These are phyloP conservation scores for Nyctanthes arbortristis DNA, from an alignment of 257 asterid species.

Conservation along the genomic window DNA sequence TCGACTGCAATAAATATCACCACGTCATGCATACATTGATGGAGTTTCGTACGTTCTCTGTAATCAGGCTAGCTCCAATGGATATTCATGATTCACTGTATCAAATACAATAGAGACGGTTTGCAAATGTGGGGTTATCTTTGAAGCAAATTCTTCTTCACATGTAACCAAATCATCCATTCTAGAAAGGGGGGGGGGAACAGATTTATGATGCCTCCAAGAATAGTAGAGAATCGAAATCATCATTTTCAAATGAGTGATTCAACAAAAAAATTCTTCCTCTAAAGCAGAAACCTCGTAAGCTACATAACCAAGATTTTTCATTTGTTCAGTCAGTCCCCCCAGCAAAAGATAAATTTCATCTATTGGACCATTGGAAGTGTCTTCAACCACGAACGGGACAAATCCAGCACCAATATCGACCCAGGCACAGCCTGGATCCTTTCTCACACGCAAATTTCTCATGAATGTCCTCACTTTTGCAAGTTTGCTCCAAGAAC, in stretches of 20 bases:
- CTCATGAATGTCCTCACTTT: conserved; percentile 71
- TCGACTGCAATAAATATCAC: conserved; percentile 90
- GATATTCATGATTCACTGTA: neutral
- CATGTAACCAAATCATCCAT: neutral
- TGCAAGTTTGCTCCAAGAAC: conserved; percentile 68
- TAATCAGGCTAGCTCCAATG: neutral
- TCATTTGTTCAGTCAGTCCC: conserved; percentile 60
- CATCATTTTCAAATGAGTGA: conserved; percentile 6
- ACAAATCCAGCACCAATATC: conserved; percentile 66
- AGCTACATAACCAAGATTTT: conserved; percentile 45
- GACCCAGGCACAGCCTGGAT: conserved; percentile 81
- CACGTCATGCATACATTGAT: conserved; percentile 92
- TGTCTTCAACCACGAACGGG: conserved; percentile 68
- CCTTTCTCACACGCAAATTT: conserved; percentile 76
- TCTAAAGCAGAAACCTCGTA: conserved; percentile 36
- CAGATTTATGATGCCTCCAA: neutral
- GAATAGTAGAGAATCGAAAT: conserved; percentile 3
- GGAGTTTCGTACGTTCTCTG: conserved; percentile 64
- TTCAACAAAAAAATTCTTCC: conserved; percentile 39
- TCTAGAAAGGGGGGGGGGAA: too few species aligned
- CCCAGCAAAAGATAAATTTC: conserved; percentile 50
- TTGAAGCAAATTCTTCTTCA: neutral
- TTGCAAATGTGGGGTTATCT: neutral
- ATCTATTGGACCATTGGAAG: conserved; percentile 43
- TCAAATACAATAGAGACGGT: conserved; percentile 1